Evolutionary conservation across 2,329 filamentous ascomycete genomes (phyloP).

Genomic region (Fusarium phyllophilum): DNA sequence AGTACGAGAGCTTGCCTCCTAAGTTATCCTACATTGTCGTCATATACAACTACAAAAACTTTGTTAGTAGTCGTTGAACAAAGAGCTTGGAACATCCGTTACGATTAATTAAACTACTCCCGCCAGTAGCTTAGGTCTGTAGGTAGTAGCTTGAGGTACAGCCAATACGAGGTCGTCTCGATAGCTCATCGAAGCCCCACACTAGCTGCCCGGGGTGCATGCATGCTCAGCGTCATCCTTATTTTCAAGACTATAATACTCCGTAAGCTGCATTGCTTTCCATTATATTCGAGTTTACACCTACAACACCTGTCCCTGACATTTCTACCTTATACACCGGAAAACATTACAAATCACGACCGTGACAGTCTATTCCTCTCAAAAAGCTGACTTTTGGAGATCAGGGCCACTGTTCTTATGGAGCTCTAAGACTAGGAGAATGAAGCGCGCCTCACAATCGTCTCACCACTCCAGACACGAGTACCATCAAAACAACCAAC

Average conservation of each 20-base stretch:
- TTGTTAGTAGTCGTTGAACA: not conserved
- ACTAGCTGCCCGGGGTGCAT: conserved; percentile 16
- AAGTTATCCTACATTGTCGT: not conserved
- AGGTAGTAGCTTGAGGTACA: not conserved
- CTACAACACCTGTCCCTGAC: not conserved
- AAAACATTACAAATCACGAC: not conserved
- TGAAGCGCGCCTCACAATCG: conserved; percentile 34
- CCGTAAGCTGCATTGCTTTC: not conserved
- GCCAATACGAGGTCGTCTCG: not conserved
- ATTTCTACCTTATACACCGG: conserved; percentile 6
- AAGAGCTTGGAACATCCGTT: not conserved
- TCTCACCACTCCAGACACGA: conserved; percentile 31
- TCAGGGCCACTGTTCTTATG: conserved; percentile 19
- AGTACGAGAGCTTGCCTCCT: not conserved
- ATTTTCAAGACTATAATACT: conserved; percentile 5
- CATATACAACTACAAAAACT: not conserved
- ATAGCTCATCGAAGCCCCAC: conserved; percentile 5
- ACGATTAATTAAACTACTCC: not conserved
- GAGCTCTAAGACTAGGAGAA: conserved; percentile 36
- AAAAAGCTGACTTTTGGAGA: not conserved
- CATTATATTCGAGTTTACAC: not conserved
- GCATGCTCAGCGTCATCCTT: conserved; percentile 25
- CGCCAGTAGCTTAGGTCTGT: not conserved
- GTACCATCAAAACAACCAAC: conserved; percentile 53
- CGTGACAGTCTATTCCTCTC: not conserved